Percentiles rank a stretch among this genome's conserved stretches.
These are phyloP conservation scores for Clathrus columnatus DNA, from an alignment of 768 basidiomycete genomes.

Conservation along the genomic window DNA sequence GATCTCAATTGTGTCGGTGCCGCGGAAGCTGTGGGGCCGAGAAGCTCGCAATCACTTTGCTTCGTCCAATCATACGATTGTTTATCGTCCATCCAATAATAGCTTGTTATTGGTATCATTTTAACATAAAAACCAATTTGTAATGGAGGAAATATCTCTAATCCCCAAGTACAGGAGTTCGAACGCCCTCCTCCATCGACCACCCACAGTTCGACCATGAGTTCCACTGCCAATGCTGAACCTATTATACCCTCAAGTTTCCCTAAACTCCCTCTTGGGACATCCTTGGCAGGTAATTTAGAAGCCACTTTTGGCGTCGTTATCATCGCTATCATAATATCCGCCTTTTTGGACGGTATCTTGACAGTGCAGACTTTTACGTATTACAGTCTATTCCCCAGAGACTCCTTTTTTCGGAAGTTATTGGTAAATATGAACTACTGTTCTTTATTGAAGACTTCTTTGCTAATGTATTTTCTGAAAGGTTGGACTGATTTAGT, in stretches of 20 bases:
- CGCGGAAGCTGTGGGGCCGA: too few relatives aligned
- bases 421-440: neutral
- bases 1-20: too few relatives aligned
- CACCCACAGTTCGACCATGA: too few relatives aligned
- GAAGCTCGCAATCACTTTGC: too few relatives aligned
- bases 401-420: neutral
- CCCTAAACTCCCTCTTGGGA: neutral
- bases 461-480: neutral
- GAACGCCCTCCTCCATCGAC: too few relatives aligned
- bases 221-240: neutral
- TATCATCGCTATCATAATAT: neutral
- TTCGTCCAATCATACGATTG: too few relatives aligned
- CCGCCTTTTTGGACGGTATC: neutral
- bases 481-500: neutral
- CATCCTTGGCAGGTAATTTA: neutral
- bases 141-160: too few relatives aligned
- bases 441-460: neutral
- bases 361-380: neutral
- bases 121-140: too few relatives aligned
- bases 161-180: too few relatives aligned
- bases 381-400: neutral
- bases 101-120: too few relatives aligned
- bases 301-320: neutral
- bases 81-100: too few relatives aligned
- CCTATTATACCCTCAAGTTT: neutral